phyloP scores from a whole-genome alignment of 2,329 filamentous ascomycete species.

The Orbilia javanica region DNA sequence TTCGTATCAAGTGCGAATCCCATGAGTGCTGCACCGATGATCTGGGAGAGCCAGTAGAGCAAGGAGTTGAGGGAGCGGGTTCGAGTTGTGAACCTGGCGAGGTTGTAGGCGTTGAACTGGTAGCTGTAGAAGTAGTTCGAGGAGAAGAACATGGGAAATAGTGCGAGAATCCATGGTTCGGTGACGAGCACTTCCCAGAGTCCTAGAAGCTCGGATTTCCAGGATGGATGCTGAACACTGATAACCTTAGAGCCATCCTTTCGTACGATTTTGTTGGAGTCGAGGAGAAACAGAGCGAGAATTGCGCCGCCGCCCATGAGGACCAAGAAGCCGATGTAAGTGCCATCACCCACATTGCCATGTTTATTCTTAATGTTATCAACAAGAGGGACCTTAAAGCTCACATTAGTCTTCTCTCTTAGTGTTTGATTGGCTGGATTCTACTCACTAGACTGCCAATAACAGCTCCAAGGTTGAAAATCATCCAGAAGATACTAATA shows the following conservation, averaged over 20 bases:
- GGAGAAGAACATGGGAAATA: constrained; percentile 71
- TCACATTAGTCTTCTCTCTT: constrained; percentile 31
- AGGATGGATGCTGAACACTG: constrained; percentile 89
- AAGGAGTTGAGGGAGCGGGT: constrained; percentile 70
- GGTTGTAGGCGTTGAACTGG: constrained; percentile 72
- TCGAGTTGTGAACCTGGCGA: constrained; percentile 70
- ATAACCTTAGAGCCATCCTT: constrained; percentile 72
- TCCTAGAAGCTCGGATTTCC: constrained; percentile 81
- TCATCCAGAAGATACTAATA: constrained; percentile 93
- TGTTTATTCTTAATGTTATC: constrained; percentile 62
- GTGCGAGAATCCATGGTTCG: constrained; percentile 73
- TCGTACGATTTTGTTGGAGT: constrained; percentile 48
- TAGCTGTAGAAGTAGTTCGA: constrained; percentile 73
- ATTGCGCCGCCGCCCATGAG: constrained; percentile 45
- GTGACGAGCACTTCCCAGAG: constrained; percentile 78
- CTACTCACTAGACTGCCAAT: constrained; percentile 76
- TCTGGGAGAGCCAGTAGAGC: constrained; percentile 72
- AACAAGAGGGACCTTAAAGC: constrained; percentile 59
- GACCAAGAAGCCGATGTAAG: constrained; percentile 51
- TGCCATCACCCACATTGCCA: constrained; percentile 55
- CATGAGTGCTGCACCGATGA: constrained; percentile 70
- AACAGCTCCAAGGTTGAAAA: constrained; percentile 92
- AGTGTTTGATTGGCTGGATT: background rate
- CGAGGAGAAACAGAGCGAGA: constrained; percentile 46
- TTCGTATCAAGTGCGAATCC: constrained; percentile 68